A percentile compares a stretch with the other conserved stretches of the same genome.
These are phyloP conservation scores for Pyrenula aspistea DNA, from an alignment of 495 filamentous ascomycete species.

Conservation along the genomic window DNA sequence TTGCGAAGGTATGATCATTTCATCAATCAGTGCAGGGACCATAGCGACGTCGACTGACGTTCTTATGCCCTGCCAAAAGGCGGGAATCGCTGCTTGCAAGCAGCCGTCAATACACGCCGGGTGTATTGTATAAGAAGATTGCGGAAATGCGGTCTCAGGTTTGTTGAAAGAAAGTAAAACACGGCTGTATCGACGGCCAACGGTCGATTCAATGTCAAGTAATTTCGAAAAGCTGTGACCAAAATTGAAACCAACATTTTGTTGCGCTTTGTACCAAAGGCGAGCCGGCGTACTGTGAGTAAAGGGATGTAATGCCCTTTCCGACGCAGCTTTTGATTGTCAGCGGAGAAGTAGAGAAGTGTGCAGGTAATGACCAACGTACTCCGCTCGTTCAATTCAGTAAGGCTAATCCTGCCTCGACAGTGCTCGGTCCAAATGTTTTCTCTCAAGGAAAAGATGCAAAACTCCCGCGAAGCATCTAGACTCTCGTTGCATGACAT, in stretches of 20 bases:
- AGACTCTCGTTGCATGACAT: not conserved
- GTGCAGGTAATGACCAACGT: no score
- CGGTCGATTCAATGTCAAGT: slow-evolving; percentile 3
- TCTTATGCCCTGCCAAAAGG: slow-evolving; percentile 4
- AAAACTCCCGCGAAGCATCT: slow-evolving; percentile 3
- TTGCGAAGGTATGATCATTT: slow-evolving; percentile 2
- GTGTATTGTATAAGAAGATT: slow-evolving; percentile 6
- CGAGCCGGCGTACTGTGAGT: not conserved
- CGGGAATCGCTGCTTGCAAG: slow-evolving; percentile 1
- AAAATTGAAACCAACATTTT: slow-evolving; percentile 8
- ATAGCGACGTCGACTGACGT: slow-evolving; percentile 6
- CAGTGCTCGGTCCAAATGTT: not conserved
- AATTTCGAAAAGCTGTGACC: slow-evolving; percentile 7
- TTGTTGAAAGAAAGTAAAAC: slow-evolving; percentile 1
- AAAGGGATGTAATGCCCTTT: slow-evolving; percentile 1
- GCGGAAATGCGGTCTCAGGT: slow-evolving; percentile 1
- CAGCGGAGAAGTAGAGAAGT: no score
- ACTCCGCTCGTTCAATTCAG: slow-evolving; percentile 1
- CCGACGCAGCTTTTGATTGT: no score
- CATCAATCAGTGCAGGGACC: slow-evolving; percentile 6
- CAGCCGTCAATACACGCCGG: slow-evolving; percentile 4
- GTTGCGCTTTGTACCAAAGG: slow-evolving; percentile 10
- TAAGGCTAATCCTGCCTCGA: slow-evolving; percentile 4
- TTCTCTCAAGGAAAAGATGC: not conserved
- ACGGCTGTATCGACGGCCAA: slow-evolving; percentile 3